These are phyloP conservation scores for Zizania palustris DNA, from an alignment of 202 grass and related monocot genomes.

Conservation along the genomic window DNA sequence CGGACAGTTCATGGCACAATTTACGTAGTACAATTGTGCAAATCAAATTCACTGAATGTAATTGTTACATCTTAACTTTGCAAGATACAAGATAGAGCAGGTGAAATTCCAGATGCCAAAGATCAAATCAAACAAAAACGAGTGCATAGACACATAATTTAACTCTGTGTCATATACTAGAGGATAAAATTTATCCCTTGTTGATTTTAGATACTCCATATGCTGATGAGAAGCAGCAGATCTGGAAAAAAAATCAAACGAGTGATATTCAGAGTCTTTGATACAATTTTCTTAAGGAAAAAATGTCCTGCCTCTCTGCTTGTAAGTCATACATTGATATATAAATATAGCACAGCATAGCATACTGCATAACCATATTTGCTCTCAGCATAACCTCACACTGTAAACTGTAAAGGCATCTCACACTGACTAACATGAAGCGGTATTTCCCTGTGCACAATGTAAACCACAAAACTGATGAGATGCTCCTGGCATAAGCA, in stretches of 20 bases:
- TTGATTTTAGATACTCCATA: neutral
- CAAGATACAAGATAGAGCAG: conserved; percentile 6
- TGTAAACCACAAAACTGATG: conserved; percentile 16
- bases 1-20: neutral
- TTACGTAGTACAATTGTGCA: neutral
- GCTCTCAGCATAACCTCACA: neutral
- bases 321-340: neutral
- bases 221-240: neutral
- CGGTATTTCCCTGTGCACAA: conserved; percentile 2
- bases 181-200: neutral
- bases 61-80: conserved; percentile 14
- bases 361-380: neutral
- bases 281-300: neutral
- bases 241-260: neutral
- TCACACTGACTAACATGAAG: neutral
- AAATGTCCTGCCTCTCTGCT: neutral
- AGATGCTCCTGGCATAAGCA: neutral
- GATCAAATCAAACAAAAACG: conserved; percentile 3
- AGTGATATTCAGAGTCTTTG: neutral
- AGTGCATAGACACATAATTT: neutral
- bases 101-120: conserved; percentile 30
- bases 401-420: neutral
- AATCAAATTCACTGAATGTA: conserved; percentile 5
- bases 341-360: neutral
- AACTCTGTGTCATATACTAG: conserved; percentile 19